Conservation (phyloP, 2,329 filamentous ascomycete genomes). For the Trichoderma sp. region DNA sequence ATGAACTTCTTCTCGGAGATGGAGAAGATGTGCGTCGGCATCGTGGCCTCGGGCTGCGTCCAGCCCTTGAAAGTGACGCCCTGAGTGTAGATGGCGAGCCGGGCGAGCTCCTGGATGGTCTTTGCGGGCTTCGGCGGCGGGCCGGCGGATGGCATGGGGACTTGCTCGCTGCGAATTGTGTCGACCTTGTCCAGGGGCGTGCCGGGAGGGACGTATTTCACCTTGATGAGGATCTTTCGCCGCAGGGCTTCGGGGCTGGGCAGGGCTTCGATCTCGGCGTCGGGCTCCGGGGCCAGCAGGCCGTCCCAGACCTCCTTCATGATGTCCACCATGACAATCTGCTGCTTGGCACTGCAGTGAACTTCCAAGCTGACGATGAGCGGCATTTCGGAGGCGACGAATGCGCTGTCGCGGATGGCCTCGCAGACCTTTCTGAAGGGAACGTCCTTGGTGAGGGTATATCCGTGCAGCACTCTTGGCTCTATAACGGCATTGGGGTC, state of each 20-base stretch:
- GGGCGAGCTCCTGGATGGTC: slow-evolving; percentile 73
- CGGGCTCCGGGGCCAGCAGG: slow-evolving; percentile 62
- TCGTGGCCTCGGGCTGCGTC: slow-evolving; percentile 66
- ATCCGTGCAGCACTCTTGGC: slow-evolving; percentile 80
- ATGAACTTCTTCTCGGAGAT: slow-evolving; percentile 66
- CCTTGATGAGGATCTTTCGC: slow-evolving; percentile 81
- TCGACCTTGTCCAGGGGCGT: slow-evolving; percentile 35
- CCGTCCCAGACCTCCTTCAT: slow-evolving; percentile 84
- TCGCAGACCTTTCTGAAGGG: slow-evolving; percentile 83
- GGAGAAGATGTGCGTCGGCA: slow-evolving; percentile 70
- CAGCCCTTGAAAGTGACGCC: slow-evolving; percentile 82
- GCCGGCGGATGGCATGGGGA: slow-evolving; percentile 41
- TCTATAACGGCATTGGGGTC: slow-evolving; percentile 51
- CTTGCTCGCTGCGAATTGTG: slow-evolving; percentile 39
- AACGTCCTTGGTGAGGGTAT: slow-evolving; percentile 87
- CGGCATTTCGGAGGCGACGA: slow-evolving; percentile 72
- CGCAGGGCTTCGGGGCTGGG: slow-evolving; percentile 70
- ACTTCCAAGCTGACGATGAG: slow-evolving; percentile 95
- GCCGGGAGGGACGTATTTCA: slow-evolving; percentile 64
- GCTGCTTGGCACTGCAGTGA: slow-evolving; percentile 78
- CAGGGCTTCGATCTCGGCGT: slow-evolving; percentile 50
- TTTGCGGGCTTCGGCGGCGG: slow-evolving; percentile 52
- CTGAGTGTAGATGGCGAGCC: slow-evolving; percentile 78
- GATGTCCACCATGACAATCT: slow-evolving; percentile 87
- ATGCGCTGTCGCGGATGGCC: slow-evolving; percentile 77